Conservation (phyloP, 768 basidiomycete genomes). For the Austroboletus eburneus region DNA sequence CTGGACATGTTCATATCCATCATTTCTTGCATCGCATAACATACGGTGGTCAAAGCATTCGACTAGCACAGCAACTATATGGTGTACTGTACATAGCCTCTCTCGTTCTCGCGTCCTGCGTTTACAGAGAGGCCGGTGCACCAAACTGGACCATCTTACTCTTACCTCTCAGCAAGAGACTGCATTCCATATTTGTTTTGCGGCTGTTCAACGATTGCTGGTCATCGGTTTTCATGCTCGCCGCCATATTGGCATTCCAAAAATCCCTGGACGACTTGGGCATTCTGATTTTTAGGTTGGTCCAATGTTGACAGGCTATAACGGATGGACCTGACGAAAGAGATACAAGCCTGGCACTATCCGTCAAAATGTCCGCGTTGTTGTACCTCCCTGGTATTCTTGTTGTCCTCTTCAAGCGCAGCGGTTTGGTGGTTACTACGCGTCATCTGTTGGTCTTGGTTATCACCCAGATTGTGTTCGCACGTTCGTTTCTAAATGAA, state of each 20-base stretch:
- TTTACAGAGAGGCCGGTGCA: constrained; percentile 60
- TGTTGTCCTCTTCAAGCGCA: constrained; percentile 73
- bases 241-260: constrained; percentile 64
- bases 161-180: constrained; percentile 83
- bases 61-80: constrained; percentile 74
- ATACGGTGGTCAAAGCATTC: constrained; percentile 53
- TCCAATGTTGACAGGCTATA: background rate
- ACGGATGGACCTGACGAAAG: background rate
- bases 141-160: constrained; percentile 73
- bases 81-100: constrained; percentile 66
- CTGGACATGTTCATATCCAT: constrained; percentile 87
- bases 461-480: constrained; percentile 54
- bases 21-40: constrained; percentile 63
- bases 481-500: constrained; percentile 62
- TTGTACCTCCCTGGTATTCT: constrained; percentile 88
- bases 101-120: constrained; percentile 57
- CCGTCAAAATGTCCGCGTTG: constrained; percentile 92
- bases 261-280: constrained; percentile 56
- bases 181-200: constrained; percentile 90
- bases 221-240: constrained; percentile 64
- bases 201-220: constrained; percentile 96
- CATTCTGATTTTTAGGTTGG: constrained; percentile 70
- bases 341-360: constrained; percentile 54
- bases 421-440: constrained; percentile 51
- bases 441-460: constrained; percentile 42